Percentiles rank a stretch among this genome's conserved stretches.
phyloP scores from a whole-genome alignment of 805 yeast species.

The Zygotorulaspora florentina region DNA sequence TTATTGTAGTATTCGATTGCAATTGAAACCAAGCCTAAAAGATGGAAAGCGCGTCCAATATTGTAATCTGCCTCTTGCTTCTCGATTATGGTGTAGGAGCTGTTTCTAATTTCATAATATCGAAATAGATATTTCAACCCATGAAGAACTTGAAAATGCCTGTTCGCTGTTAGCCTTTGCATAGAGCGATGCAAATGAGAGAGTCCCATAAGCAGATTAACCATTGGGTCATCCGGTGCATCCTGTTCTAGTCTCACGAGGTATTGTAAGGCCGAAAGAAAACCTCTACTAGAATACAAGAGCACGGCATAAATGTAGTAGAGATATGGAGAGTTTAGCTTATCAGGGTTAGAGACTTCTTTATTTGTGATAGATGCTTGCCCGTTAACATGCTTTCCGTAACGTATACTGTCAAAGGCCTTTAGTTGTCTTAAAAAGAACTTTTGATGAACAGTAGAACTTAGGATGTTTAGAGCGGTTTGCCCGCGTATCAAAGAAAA shows the following conservation, averaged over 20 bases:
- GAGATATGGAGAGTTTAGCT: constrained; percentile 60
- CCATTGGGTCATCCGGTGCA: constrained; percentile 71
- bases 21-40: constrained; percentile 67
- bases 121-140: constrained; percentile 76
- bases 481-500: constrained; percentile 58
- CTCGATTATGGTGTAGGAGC: constrained; percentile 39
- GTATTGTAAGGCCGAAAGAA: constrained; percentile 76
- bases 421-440: constrained; percentile 85
- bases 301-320: constrained; percentile 76
- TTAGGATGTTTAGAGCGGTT: constrained; percentile 54
- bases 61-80: constrained; percentile 78
- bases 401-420: constrained; percentile 71
- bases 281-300: constrained; percentile 76
- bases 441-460: constrained; percentile 83
- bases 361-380: constrained; percentile 69
- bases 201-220: constrained; percentile 69
- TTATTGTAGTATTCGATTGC: constrained; percentile 72
- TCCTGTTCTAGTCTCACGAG: constrained; percentile 64
- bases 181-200: constrained; percentile 85
- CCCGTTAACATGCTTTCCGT: constrained; percentile 57
- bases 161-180: constrained; percentile 80
- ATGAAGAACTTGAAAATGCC: constrained; percentile 84
- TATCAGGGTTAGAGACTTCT: constrained; percentile 39
- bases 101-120: constrained; percentile 53
- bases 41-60: constrained; percentile 78